Conservation (phyloP, 2,329 filamentous ascomycete genomes). For the Trichoderma brevicompactum region DNA sequence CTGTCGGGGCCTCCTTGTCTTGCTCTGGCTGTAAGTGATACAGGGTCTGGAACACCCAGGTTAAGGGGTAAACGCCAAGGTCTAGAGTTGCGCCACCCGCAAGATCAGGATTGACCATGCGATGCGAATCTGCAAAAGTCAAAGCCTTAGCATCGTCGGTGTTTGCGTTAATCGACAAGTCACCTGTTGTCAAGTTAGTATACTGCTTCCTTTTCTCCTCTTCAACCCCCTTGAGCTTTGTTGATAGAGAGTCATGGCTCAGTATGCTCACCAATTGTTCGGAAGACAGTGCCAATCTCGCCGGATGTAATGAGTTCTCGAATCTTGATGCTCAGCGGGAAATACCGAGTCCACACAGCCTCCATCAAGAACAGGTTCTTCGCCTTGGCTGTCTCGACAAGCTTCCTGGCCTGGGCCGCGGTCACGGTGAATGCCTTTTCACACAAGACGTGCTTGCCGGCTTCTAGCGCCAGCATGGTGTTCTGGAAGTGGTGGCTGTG, state of each 20-base stretch:
- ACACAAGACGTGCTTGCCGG: slow-evolving; percentile 86
- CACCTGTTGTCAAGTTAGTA: slow-evolving; percentile 46
- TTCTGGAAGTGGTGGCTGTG: slow-evolving; percentile 95
- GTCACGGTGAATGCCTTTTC: slow-evolving; percentile 91
- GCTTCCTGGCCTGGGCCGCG: slow-evolving; percentile 72
- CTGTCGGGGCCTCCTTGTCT: slow-evolving; percentile 68
- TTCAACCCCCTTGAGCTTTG: background rate
- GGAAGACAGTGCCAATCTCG: slow-evolving; percentile 64
- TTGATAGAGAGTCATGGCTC: background rate
- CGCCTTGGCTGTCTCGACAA: slow-evolving; percentile 71
- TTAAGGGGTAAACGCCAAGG: slow-evolving; percentile 85
- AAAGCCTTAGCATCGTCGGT: slow-evolving; percentile 52
- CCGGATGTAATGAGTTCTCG: slow-evolving; percentile 64
- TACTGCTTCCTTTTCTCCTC: background rate
- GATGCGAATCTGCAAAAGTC: slow-evolving; percentile 64
- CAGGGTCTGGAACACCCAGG: slow-evolving; percentile 88
- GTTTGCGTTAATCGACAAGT: slow-evolving; percentile 65
- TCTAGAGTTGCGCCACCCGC: slow-evolving; percentile 84
- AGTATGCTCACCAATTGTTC: slow-evolving; percentile 54
- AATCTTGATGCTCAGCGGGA: slow-evolving; percentile 79
- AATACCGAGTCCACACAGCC: slow-evolving; percentile 88
- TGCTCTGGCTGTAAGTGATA: slow-evolving; percentile 77
- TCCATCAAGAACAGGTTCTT: slow-evolving; percentile 82
- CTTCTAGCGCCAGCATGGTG: slow-evolving; percentile 78
- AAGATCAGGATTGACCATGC: slow-evolving; percentile 81